Conservation (phyloP, 1,284 basidiomycete species). For the Sanguinoderma infundibulare region DNA sequence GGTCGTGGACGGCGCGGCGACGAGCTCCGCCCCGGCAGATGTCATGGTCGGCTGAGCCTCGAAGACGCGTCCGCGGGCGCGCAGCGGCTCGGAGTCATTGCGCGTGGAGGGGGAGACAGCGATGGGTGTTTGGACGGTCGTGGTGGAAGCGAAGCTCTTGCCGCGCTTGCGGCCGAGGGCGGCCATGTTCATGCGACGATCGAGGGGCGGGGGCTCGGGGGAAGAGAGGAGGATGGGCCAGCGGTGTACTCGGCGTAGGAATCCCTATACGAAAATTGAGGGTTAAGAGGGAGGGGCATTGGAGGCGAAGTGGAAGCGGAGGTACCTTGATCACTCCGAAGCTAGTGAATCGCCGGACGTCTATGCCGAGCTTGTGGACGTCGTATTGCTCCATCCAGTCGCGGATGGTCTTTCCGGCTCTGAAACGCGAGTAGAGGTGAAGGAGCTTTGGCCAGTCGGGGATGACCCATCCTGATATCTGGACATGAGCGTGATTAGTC, state of each 20-base stretch:
- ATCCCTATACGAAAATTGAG: slow-evolving; percentile 61
- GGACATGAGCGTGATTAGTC: not conserved
- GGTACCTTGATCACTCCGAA: slow-evolving; percentile 96
- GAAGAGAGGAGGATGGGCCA: slow-evolving; percentile 77
- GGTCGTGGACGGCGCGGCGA: slow-evolving; percentile 15
- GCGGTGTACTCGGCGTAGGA: slow-evolving; percentile 92
- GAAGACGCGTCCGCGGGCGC: slow-evolving; percentile 27
- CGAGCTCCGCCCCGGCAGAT: slow-evolving; percentile 31
- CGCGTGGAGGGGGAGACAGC: slow-evolving; percentile 10
- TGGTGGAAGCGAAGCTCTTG: slow-evolving; percentile 23
- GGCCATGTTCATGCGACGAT: slow-evolving; percentile 12
- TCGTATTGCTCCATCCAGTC: slow-evolving; percentile 89
- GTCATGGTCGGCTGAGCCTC: slow-evolving; percentile 31
- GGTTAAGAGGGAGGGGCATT: not conserved
- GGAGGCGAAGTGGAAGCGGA: not conserved
- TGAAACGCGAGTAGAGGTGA: slow-evolving; percentile 86
- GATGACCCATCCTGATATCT: slow-evolving; percentile 48
- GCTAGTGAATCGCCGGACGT: slow-evolving; percentile 92
- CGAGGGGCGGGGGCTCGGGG: slow-evolving; percentile 12
- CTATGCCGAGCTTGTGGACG: slow-evolving; percentile 78
- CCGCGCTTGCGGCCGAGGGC: slow-evolving; percentile 29
- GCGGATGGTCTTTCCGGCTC: slow-evolving; percentile 82
- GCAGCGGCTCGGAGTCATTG: slow-evolving; percentile 17
- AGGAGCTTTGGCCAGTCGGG: slow-evolving; percentile 86
- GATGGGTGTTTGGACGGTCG: slow-evolving; percentile 23